A percentile compares a stretch with the other conserved stretches of the same genome.
phyloP scores from a whole-genome alignment of 495 filamentous ascomycete species.

The Penicillium paxilli region DNA sequence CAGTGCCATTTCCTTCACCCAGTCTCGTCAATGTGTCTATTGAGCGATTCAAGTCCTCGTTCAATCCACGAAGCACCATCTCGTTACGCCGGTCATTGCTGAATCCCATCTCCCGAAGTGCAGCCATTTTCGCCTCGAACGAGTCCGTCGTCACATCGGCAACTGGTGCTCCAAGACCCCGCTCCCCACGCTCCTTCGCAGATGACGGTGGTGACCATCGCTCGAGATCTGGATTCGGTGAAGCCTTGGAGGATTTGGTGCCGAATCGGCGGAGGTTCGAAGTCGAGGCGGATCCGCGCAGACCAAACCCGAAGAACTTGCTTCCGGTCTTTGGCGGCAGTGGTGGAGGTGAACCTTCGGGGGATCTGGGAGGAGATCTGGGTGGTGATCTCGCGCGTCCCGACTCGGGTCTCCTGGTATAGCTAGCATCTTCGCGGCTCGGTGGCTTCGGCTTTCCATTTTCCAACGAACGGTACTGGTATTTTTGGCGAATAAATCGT shows the following conservation, averaged over 20 bases:
- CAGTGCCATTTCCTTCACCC: slow-evolving; percentile 60
- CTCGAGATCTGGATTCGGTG: slow-evolving; percentile 25
- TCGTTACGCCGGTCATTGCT: slow-evolving; percentile 77
- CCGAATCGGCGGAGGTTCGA: slow-evolving; percentile 47
- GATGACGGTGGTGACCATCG: slow-evolving; percentile 38
- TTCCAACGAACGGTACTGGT: slow-evolving; percentile 65
- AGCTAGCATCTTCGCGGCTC: slow-evolving; percentile 41
- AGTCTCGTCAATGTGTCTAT: slow-evolving; percentile 80
- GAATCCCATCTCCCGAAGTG: slow-evolving; percentile 90
- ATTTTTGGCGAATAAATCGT: slow-evolving; percentile 91
- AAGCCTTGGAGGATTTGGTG: slow-evolving; percentile 25
- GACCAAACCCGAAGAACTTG: slow-evolving; percentile 71
- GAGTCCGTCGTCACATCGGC: slow-evolving; percentile 56
- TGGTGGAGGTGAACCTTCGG: slow-evolving; percentile 66
- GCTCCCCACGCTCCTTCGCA: slow-evolving; percentile 48
- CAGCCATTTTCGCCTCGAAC: slow-evolving; percentile 69
- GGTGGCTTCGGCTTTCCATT: slow-evolving; percentile 50
- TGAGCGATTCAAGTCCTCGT: slow-evolving; percentile 80
- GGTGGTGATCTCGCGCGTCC: slow-evolving; percentile 1
- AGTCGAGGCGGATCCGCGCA: slow-evolving; percentile 72
- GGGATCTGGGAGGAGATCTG: slow-evolving; percentile 21
- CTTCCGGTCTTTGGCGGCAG: slow-evolving; percentile 75
- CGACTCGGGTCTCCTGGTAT: slow-evolving; percentile 17
- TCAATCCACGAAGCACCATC: slow-evolving; percentile 72
- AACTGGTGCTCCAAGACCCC: slow-evolving; percentile 67